phyloP scores from a whole-genome alignment of 805 yeast genomes.

The Candida germanica region DNA sequence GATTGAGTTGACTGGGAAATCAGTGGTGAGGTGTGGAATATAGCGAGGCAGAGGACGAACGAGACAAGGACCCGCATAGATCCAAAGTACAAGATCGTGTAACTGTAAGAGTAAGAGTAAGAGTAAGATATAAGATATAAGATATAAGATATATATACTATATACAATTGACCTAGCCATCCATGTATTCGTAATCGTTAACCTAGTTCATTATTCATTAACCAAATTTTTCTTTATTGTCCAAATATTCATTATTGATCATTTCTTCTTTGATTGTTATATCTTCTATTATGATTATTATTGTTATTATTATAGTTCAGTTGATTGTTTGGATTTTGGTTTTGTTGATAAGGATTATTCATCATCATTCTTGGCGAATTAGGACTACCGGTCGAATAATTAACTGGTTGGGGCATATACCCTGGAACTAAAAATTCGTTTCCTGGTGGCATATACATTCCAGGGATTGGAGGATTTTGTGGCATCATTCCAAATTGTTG shows the following conservation, averaged over 20 bases:
- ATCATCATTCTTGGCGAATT: conserved; percentile 7
- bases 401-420: conserved; percentile 32
- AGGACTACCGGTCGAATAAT: conserved; percentile 18
- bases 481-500: conserved; percentile 30
- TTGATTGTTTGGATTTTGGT: conserved; percentile 3
- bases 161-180: too few species aligned
- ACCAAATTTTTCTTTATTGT: too few species aligned
- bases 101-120: too few species aligned
- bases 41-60: too few species aligned
- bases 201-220: too few species aligned
- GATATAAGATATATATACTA: too few species aligned
- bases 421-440: conserved; percentile 21
- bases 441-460: conserved; percentile 8
- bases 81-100: too few species aligned
- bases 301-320: conserved; percentile 5
- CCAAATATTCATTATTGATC: not conserved
- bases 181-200: too few species aligned
- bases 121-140: too few species aligned
- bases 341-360: conserved; percentile 5
- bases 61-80: too few species aligned
- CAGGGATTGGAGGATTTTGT: conserved; percentile 30
- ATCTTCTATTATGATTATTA: conserved; percentile 13
- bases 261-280: conserved; percentile 14
- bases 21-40: conserved; percentile 9
- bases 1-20: not conserved